A percentile compares a stretch with the other conserved stretches of the same genome.
phyloP scores from a whole-genome alignment of 495 filamentous ascomycete species.

The Diplogelasinospora grovesii region DNA sequence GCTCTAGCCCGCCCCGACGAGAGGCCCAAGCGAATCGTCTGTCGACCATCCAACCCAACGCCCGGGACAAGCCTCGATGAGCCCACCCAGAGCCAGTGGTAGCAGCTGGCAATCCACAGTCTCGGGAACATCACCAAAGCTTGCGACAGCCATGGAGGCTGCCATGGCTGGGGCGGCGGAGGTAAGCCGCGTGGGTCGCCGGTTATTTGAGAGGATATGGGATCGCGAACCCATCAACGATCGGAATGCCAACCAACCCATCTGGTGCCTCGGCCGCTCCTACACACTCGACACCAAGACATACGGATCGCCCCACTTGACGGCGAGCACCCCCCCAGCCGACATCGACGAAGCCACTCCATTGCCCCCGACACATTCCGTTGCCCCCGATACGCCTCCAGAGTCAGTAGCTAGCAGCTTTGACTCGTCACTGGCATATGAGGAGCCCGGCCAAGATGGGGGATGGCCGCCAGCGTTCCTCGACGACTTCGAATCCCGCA shows the following conservation, averaged over 20 bases:
- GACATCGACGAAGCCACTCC: background rate
- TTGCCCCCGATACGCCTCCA: constrained; percentile 35
- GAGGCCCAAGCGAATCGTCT: no score
- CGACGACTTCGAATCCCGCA: constrained; percentile 83
- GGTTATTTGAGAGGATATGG: constrained; percentile 90
- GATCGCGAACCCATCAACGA: constrained; percentile 89
- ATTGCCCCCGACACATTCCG: constrained; percentile 4
- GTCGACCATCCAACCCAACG: no score
- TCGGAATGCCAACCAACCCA: constrained; percentile 54
- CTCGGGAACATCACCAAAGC: constrained; percentile 21
- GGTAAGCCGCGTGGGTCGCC: constrained; percentile 46
- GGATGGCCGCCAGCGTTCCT: constrained; percentile 84
- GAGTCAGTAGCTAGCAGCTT: constrained; percentile 43
- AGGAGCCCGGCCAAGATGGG: constrained; percentile 43
- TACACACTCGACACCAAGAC: constrained; percentile 50
- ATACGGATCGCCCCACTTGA: constrained; percentile 14
- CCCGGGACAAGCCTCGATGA: constrained; percentile 10
- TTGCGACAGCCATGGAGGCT: constrained; percentile 33
- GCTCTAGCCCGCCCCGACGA: no score
- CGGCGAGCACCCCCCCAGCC: constrained; percentile 20
- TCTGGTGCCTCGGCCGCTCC: constrained; percentile 83
- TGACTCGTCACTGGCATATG: constrained; percentile 42
- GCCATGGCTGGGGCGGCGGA: constrained; percentile 33
- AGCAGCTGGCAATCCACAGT: constrained; percentile 24
- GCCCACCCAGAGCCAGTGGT: constrained; percentile 13